Conservation (phyloP, 441 rosid species). For the Adansonia rubrostipa region DNA sequence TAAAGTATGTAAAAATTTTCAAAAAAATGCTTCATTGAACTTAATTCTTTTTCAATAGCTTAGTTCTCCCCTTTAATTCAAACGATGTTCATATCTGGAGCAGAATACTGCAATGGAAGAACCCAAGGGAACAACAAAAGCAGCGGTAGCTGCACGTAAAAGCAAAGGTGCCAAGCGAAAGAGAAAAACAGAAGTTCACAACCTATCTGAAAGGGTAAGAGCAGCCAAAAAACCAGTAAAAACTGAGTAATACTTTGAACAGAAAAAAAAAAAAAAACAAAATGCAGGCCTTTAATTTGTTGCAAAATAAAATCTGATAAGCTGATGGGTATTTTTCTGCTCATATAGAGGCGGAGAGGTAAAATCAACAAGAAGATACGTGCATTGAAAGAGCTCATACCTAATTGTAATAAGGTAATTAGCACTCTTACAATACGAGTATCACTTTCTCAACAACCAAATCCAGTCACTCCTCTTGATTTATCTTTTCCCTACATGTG, state of each 20-base stretch:
- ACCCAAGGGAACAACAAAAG: conserved; percentile 35
- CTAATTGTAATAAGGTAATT: conserved; percentile 59
- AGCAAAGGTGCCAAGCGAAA: conserved; percentile 35
- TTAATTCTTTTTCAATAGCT: neutral
- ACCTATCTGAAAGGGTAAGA: conserved; percentile 43
- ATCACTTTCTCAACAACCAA: neutral
- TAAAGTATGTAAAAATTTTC: conserved; percentile 44
- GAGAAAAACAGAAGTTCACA: conserved; percentile 48
- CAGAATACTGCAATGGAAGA: conserved; percentile 52
- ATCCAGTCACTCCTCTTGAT: conserved; percentile 1
- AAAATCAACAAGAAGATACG: conserved; percentile 55
- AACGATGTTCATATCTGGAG: conserved; percentile 3
- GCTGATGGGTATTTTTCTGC: neutral
- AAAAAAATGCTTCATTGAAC: neutral
- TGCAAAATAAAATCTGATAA: neutral
- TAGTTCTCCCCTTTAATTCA: neutral
- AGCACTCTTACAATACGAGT: neutral
- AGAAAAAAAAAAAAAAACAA: neutral
- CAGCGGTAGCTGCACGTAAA: conserved; percentile 33
- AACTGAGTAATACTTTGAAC: neutral
- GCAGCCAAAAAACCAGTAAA: neutral
- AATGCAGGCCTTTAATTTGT: neutral
- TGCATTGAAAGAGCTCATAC: conserved; percentile 51
- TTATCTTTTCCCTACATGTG: neutral
- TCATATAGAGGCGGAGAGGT: conserved; percentile 49